These are phyloP conservation scores for Solanum etuberosum DNA, from an alignment of 257 asterid genomes.

Conservation along the genomic window DNA sequence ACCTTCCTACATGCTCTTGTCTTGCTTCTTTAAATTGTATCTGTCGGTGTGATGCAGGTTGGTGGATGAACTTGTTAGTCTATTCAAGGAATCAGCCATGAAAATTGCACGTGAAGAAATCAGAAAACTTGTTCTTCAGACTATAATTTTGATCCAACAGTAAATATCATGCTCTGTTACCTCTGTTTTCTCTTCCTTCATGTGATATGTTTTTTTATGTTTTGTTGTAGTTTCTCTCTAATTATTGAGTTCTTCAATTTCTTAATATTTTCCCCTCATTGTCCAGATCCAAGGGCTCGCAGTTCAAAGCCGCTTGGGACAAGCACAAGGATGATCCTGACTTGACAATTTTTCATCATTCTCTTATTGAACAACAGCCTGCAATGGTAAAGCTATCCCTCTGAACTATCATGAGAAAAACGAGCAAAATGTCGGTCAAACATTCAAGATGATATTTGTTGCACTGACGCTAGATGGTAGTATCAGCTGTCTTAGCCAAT, in stretches of 20 bases:
- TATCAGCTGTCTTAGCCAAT: neutral
- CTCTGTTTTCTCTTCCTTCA: neutral
- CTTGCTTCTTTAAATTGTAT: neutral
- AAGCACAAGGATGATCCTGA: conserved; percentile 75
- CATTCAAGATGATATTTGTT: neutral
- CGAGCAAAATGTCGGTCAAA: neutral
- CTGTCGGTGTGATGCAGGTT: conserved; percentile 32
- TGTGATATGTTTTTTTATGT: neutral
- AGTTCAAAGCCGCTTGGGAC: conserved; percentile 53
- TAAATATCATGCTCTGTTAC: conserved; percentile 20
- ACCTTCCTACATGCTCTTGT: neutral
- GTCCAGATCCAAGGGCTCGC: conserved; percentile 46
- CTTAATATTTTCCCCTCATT: neutral
- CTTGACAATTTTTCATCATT: conserved; percentile 30
- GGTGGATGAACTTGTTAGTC: conserved; percentile 70
- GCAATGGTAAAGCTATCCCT: conserved; percentile 7
- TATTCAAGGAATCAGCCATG: conserved; percentile 76
- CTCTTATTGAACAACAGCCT: conserved; percentile 18
- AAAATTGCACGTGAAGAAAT: conserved; percentile 62
- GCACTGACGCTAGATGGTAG: neutral
- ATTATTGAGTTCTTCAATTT: neutral
- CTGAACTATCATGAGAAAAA: neutral
- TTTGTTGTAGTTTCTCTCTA: neutral
- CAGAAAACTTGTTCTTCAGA: conserved; percentile 47
- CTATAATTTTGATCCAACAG: conserved; percentile 47